Conservation (phyloP, 2,329 filamentous ascomycete species). For the Trichoderma cornu-damae region DNA sequence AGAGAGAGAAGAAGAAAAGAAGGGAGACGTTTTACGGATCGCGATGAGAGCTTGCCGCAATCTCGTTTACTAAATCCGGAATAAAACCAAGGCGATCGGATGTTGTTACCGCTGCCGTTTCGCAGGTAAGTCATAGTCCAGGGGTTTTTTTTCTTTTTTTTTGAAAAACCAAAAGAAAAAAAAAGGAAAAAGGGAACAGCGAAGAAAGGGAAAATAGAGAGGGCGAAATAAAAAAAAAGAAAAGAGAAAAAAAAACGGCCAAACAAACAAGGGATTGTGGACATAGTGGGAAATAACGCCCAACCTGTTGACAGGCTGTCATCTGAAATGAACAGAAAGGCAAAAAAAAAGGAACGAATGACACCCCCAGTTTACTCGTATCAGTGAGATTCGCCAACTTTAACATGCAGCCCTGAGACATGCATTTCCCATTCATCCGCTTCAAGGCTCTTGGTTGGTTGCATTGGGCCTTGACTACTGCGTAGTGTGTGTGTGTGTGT, state of each 20-base stretch:
- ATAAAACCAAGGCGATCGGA: neutral
- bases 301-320: conserved; percentile 8
- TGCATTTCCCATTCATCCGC: neutral
- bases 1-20: neutral
- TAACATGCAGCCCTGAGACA: neutral
- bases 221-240: neutral
- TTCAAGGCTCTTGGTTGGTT: neutral
- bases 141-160: too few species aligned
- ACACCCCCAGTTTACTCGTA: neutral
- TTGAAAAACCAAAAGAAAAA: neutral
- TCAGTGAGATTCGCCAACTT: neutral
- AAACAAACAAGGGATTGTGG: neutral
- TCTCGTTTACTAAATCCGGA: too few species aligned
- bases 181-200: neutral
- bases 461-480: neutral
- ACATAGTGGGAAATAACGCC: neutral
- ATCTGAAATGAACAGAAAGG: neutral
- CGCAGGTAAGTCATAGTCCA: neutral
- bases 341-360: neutral
- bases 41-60: neutral
- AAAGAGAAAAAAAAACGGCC: neutral
- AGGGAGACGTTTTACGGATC: neutral
- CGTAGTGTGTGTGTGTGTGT: neutral
- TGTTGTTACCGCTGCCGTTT: neutral
- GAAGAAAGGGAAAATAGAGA: neutral